phyloP scores from a whole-genome alignment of 2,329 filamentous ascomycete genomes.

The Pyricularia sp. region DNA sequence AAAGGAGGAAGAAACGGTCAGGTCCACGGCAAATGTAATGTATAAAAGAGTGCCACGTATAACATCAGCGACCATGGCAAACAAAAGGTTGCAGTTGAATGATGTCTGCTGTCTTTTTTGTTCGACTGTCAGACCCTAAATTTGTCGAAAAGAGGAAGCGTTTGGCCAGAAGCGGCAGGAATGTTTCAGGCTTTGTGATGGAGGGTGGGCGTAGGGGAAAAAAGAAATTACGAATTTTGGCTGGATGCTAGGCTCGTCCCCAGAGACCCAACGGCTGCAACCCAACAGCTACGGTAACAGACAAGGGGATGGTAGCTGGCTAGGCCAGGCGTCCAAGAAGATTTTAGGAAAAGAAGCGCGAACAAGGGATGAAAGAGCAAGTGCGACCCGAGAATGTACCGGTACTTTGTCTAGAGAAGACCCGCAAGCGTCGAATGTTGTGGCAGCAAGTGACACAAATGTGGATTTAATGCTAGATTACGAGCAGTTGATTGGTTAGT shows the following conservation, averaged over 20 bases:
- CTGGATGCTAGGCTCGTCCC: neutral
- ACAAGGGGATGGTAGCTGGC: neutral
- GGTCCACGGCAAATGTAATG: too few species aligned
- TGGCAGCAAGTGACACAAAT: slow-evolving; percentile 5
- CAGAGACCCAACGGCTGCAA: neutral
- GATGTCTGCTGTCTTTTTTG: neutral
- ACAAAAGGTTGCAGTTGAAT: neutral
- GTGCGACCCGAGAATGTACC: slow-evolving; percentile 6
- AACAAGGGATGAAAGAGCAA: slow-evolving; percentile 2
- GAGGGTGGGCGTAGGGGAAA: neutral
- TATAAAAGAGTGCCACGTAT: neutral
- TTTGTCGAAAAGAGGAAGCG: neutral
- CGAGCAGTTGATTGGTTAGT: slow-evolving; percentile 1
- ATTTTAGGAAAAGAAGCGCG: neutral
- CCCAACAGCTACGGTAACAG: neutral
- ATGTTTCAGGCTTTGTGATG: slow-evolving; percentile 4
- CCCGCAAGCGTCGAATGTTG: neutral
- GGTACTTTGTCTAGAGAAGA: slow-evolving; percentile 5
- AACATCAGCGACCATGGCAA: neutral
- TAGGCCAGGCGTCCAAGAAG: neutral
- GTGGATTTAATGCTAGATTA: slow-evolving; percentile 1
- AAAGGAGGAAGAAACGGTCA: neutral
- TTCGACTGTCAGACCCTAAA: neutral
- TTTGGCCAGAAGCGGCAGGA: neutral
- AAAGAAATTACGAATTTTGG: slow-evolving; percentile 3